Base-by-base conservation (phyloP, 2,329 filamentous ascomycete genomes). In the Pseudogymnoascus sp. region DNA sequence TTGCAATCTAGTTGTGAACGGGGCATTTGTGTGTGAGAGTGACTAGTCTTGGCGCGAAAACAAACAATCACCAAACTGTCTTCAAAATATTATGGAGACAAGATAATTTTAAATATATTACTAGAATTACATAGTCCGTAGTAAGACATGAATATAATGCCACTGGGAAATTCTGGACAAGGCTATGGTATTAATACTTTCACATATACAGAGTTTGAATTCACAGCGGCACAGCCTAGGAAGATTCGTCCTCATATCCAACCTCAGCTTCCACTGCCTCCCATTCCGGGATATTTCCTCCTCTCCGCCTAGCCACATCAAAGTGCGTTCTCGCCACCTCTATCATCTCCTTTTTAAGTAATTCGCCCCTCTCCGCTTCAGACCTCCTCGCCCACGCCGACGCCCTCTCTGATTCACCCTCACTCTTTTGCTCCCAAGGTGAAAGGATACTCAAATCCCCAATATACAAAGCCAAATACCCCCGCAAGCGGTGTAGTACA, bases 391-490 rank as follows among this genome's bases (percentile, higher is more conserved):
- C 68, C 29, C 67, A 54, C 7, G 64, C 62, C 14, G 29, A 16
- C 51, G 51, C 51, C 47, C n/a, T 12, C 23, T 34, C 47, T 29
- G 26, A 34, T 34, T 65, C 67, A 42, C 69, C 65, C 14, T 71
- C 23, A 12, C 64, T 61, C 3, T 67, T 64, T 1, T 64, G 47
- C 23, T 64, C 47, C 10, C 66, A 67, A 8, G 45, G 54, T 10
- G 59, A 59, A 23, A 80, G 79, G 21, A 86, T 70, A 26, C 77
- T 72, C 39, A 96, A 75, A 73, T 96, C 90, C 5, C 82, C 88
- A 14, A 91, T 79, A 80, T 90, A 96, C 14, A 95, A 77, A 0
- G 85, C 84, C 5, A 92, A 76, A 82, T 91, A 90, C 7, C 83
- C 91, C 61, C 90, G 81, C 23, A 96, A 77, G 59, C 87, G 80